phyloP scores from a whole-genome alignment of 1,284 basidiomycete species.

The Sporisorium graminicola region DNA sequence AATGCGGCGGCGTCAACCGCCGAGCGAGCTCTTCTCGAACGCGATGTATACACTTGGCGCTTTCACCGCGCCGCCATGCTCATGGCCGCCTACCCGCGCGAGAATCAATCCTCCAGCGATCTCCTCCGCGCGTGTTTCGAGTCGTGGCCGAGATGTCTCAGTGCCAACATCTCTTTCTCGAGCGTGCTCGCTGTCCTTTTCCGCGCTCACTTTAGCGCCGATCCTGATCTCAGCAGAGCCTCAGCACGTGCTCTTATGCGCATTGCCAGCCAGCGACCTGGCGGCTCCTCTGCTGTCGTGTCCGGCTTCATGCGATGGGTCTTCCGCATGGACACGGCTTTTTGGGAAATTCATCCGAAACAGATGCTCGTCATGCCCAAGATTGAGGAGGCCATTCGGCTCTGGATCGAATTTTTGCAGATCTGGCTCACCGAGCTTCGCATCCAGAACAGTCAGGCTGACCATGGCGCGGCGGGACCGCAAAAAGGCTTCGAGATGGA shows the following conservation, averaged over 20 bases:
- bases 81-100: constrained; percentile 76
- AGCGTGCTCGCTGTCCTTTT: constrained; percentile 85
- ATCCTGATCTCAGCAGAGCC: constrained; percentile 77
- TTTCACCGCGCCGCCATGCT: constrained; percentile 75
- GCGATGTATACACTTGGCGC: constrained; percentile 73
- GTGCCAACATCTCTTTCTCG: constrained; percentile 72
- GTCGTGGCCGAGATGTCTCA: constrained; percentile 84
- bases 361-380: constrained; percentile 78
- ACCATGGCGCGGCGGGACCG: constrained; percentile 27
- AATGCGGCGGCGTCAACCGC: constrained; percentile 31
- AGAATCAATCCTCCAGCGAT: constrained; percentile 77
- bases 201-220: constrained; percentile 84
- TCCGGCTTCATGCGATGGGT: constrained; percentile 81
- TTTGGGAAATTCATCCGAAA: constrained; percentile 77
- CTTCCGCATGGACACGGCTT: constrained; percentile 79
- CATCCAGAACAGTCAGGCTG: constrained; percentile 60
- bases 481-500: constrained; percentile 55
- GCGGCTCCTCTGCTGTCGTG: constrained; percentile 75
- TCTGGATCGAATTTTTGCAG: constrained; percentile 83
- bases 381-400: constrained; percentile 74
- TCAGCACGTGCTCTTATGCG: constrained; percentile 80
- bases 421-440: constrained; percentile 75
- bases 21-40: constrained; percentile 60
- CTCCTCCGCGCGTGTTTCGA: constrained; percentile 85
- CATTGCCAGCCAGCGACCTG: constrained; percentile 76